These are phyloP conservation scores for Arthroderma sp. DNA, from an alignment of 2,329 filamentous ascomycete species.

Conservation along the genomic window DNA sequence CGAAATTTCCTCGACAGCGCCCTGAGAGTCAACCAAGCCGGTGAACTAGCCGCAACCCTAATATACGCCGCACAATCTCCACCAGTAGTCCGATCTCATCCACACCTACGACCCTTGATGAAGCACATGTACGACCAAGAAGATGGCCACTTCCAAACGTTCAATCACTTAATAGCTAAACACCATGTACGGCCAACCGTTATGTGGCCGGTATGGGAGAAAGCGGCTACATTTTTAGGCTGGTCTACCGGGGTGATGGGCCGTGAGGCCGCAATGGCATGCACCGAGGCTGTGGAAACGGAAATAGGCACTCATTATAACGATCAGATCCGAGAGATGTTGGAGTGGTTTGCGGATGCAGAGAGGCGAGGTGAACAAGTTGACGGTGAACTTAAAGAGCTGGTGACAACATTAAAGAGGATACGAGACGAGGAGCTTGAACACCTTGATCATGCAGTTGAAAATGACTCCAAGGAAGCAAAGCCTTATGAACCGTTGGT, in stretches of 20 bases:
- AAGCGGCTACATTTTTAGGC: conserved; percentile 65
- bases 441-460: conserved; percentile 87
- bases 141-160: conserved; percentile 70
- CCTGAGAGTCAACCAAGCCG: conserved; percentile 91
- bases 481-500: conserved; percentile 81
- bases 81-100: conserved; percentile 63
- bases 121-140: conserved; percentile 98
- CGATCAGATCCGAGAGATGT: conserved; percentile 65
- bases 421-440: conserved; percentile 95
- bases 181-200: conserved; percentile 87
- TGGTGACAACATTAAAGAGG: conserved; percentile 61
- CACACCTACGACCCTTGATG: conserved; percentile 82
- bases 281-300: conserved; percentile 94
- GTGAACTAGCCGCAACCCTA: conserved; percentile 87
- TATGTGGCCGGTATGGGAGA: conserved; percentile 81
- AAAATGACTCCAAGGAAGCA: conserved; percentile 83
- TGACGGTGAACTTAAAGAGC: conserved; percentile 59
- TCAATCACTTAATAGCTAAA: conserved; percentile 68
- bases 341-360: conserved; percentile 69
- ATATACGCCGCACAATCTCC: conserved; percentile 89
- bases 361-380: conserved; percentile 66
- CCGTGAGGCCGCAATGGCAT: conserved; percentile 92
- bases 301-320: conserved; percentile 97
- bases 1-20: conserved; percentile 63
- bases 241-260: conserved; percentile 85